Percentiles rank a stretch among this genome's conserved stretches.
Conservation (phyloP, 345 rosid species). For the Salix udensis region DNA sequence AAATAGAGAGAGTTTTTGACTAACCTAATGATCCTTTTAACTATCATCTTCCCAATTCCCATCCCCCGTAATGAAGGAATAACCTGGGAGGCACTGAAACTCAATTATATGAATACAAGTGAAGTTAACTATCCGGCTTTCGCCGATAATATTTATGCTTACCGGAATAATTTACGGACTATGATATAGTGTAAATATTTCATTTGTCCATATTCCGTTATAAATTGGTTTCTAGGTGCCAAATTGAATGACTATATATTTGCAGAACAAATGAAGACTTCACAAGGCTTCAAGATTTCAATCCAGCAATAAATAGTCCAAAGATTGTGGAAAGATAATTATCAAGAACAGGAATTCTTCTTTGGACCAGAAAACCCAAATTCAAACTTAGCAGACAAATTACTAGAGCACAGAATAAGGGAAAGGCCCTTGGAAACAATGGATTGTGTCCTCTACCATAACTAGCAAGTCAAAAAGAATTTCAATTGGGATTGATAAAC, state of each 20-base stretch:
- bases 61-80: constrained; percentile 56
- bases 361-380: neutral
- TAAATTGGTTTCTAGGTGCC: neutral
- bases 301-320: neutral
- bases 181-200: too few relatives aligned
- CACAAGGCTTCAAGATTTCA: neutral
- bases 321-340: neutral
- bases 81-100: constrained; percentile 63
- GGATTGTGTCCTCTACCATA: neutral
- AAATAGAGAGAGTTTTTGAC: neutral
- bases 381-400: neutral
- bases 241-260: neutral
- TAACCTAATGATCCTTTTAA: constrained; percentile 67
- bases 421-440: neutral
- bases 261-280: neutral
- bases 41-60: constrained; percentile 80
- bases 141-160: too few relatives aligned
- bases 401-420: neutral
- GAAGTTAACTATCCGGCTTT: neutral
- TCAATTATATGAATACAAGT: constrained; percentile 29
- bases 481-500: neutral
- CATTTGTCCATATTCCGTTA: too few relatives aligned
- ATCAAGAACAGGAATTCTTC: neutral
- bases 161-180: too few relatives aligned
- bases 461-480: neutral